These are phyloP conservation scores for Aurantiochytrium sp. DNA, from an alignment of 108 stramenopile genomes.

Conservation along the genomic window DNA sequence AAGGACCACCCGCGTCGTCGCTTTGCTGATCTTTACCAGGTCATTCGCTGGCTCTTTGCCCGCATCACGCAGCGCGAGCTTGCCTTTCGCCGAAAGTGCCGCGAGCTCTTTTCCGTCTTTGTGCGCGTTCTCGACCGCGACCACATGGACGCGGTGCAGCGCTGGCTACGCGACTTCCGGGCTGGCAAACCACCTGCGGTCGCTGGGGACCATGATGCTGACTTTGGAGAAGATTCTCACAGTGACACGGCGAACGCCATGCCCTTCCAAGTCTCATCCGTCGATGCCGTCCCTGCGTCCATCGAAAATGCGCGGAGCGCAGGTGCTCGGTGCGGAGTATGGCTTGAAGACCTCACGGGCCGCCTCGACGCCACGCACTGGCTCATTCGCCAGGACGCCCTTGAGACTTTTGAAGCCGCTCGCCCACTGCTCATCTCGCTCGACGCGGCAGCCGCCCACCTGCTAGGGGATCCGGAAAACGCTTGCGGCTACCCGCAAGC, in stretches of 20 bases:
- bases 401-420: background rate
- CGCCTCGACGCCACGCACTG: background rate
- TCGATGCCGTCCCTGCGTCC: background rate
- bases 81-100: background rate
- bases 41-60: constrained; percentile 21
- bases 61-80: background rate
- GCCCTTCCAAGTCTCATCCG: background rate
- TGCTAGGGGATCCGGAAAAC: background rate
- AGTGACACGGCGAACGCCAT: background rate
- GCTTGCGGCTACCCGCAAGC: background rate
- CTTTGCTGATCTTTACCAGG: constrained; percentile 6
- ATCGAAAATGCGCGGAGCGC: background rate
- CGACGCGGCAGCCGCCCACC: background rate
- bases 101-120: background rate
- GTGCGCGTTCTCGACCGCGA: background rate
- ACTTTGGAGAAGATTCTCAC: no score
- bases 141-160: background rate
- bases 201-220: background rate
- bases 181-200: background rate
- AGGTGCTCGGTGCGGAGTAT: background rate
- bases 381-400: background rate
- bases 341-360: background rate
- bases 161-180: background rate
- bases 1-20: background rate
- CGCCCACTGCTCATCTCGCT: background rate